A percentile compares a stretch with the other conserved stretches of the same genome.
Conservation (phyloP, 495 filamentous ascomycete genomes). For the Penicillium soppii region DNA sequence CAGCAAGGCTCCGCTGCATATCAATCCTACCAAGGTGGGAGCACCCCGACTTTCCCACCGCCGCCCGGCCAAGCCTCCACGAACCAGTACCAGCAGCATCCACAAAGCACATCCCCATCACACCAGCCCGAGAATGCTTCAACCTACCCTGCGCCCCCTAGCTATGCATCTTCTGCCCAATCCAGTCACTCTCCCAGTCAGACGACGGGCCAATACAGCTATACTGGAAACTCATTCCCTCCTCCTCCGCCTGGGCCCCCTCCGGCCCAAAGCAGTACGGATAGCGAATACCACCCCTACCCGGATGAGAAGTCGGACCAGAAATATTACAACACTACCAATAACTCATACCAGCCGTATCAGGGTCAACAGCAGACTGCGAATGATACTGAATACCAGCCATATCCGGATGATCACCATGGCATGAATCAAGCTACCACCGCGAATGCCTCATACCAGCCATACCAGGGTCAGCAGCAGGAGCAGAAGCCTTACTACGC, state of each 20-base stretch:
- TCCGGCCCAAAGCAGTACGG: conserved; percentile 29
- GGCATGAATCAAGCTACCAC: conserved; percentile 8
- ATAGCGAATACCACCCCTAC: conserved; percentile 21
- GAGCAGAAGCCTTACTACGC: conserved; percentile 18
- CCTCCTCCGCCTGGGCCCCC: conserved; percentile 41
- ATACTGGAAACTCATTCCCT: conserved; percentile 45
- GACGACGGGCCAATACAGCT: conserved; percentile 26
- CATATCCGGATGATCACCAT: conserved; percentile 10
- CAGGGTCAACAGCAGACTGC: conserved; percentile 14
- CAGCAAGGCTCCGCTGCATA: background rate
- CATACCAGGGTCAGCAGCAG: conserved; percentile 13
- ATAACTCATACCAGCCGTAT: background rate
- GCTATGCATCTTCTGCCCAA: conserved; percentile 19
- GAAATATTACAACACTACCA: conserved; percentile 8
- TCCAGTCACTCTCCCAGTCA: conserved; percentile 9
- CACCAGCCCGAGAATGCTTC: conserved; percentile 5
- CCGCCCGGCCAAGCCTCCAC: background rate
- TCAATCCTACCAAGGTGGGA: background rate
- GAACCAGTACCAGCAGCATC: conserved; percentile 8
- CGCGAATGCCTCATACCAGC: conserved; percentile 3
- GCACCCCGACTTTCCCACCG: conserved; percentile 1
- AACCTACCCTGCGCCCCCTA: conserved; percentile 8
- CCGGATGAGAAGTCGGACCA: conserved; percentile 12
- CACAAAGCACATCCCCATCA: conserved; percentile 1
- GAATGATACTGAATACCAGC: too few species aligned